These are phyloP conservation scores for Lepidium africanum DNA, from an alignment of 345 rosid genomes.

Conservation along the genomic window DNA sequence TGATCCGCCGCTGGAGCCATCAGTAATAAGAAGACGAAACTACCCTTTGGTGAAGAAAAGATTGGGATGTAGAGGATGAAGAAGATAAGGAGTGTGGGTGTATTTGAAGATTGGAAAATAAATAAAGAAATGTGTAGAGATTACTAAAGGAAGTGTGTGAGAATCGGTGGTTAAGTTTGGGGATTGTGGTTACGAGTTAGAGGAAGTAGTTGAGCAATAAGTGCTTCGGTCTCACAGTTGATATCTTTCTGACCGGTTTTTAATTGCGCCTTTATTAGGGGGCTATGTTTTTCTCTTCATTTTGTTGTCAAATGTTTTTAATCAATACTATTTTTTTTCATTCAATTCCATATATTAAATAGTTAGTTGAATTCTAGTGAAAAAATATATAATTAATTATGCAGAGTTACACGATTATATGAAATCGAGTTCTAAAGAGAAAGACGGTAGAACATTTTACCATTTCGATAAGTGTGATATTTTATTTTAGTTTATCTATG, in stretches of 20 bases:
- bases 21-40: not conserved
- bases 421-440: no score
- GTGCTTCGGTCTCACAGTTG: slow-evolving; percentile 17
- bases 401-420: no score
- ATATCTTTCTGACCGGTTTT: slow-evolving; percentile 23
- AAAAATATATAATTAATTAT: no score
- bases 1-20: slow-evolving; percentile 35
- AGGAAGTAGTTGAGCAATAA: slow-evolving; percentile 33
- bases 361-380: no score
- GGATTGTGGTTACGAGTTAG: slow-evolving; percentile 32
- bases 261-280: slow-evolving; percentile 26
- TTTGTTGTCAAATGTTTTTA: not conserved
- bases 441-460: no score
- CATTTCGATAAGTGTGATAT: no score
- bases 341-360: no score
- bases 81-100: slow-evolving; percentile 6
- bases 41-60: not conserved
- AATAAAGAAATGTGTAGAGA: slow-evolving; percentile 2
- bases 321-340: not conserved
- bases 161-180: slow-evolving; percentile 24
- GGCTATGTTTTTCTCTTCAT: not conserved
- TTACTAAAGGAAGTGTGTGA: slow-evolving; percentile 10
- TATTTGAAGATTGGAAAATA: slow-evolving; percentile 6
- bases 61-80: not conserved
- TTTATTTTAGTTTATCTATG: not conserved